Base-by-base conservation (phyloP, 2,329 filamentous ascomycete species). In the Calonectria hongkongensis region DNA sequence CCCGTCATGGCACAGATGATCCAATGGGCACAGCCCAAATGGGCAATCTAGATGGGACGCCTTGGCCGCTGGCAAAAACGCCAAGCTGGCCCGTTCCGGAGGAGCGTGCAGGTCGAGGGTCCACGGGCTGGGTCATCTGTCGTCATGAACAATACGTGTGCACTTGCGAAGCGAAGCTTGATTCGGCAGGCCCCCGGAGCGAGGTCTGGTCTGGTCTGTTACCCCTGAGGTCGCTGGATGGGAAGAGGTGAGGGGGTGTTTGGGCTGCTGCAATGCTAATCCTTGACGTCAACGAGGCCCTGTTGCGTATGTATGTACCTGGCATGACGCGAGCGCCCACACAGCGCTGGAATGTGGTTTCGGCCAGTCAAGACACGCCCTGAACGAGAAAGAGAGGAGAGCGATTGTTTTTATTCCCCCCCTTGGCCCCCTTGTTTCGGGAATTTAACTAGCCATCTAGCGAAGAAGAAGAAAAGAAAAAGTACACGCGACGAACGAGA, bases 221-320 rank as follows among this genome's bases (percentile, higher is more conserved):
- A 25, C 39, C 58, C 58, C 58, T 47, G 33, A 28, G 25, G 16
- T 21, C 36, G 15, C 33, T 16, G n/a, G 13, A 27, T 21, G 15
- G 54, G 54, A 39, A 36, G 51, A n/a, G 30, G 30, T 28, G 56
- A 62, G 56, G 56, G 36, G 39, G 36, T 39, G 30, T 58, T 58
- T 41, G 54, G 33, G 36, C 33, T 60, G 54, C 54, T 60, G 54
- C 54, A 60, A 27, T 30, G 45, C 47, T 54, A 48, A 66, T 66
- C 47, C 47, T 56, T 66, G 48, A 66, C 48, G 64, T 66, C 64
- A 66, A 66, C 36, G 18, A 45, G 47, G 30, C 64, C 64, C 64
- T 43, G 45, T 28, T 41, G 45, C 45, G 64, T 21, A 21, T 21
- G 21, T 21, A 21, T 21, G 21, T 66, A n/a, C 64, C 64, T 66